These are phyloP conservation scores for Amylocarpus encephaloides DNA, from an alignment of 2,329 filamentous ascomycete genomes.

Conservation along the genomic window DNA sequence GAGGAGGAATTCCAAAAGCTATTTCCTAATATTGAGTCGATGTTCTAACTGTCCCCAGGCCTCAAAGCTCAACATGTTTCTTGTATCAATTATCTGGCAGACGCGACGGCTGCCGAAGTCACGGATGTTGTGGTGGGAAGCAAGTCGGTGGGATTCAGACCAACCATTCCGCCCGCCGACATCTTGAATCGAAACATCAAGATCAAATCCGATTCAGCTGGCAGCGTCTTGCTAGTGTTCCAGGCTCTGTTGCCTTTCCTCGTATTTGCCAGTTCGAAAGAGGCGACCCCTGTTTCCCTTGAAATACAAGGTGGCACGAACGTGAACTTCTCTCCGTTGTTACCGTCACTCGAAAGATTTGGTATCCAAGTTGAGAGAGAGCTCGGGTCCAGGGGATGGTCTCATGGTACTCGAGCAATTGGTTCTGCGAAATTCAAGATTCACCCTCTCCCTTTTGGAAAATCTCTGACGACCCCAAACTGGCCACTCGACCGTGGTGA, in stretches of 20 bases:
- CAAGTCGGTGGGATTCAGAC: constrained; percentile 31
- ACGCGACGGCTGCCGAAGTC: constrained; percentile 45
- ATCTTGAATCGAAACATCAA: constrained; percentile 37
- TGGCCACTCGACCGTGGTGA: constrained; percentile 28
- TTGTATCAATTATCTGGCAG: constrained; percentile 47
- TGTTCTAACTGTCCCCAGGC: constrained; percentile 33
- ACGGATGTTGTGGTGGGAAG: constrained; percentile 46
- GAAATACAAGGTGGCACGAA: constrained; percentile 55
- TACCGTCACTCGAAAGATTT: constrained; percentile 49
- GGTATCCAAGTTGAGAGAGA: constrained; percentile 41
- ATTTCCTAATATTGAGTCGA: background rate
- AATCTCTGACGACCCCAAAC: constrained; percentile 33
- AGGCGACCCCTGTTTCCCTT: constrained; percentile 40
- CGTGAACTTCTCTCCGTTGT: constrained; percentile 46
- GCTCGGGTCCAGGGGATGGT: constrained; percentile 46
- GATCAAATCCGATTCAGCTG: constrained; percentile 46
- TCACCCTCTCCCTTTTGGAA: constrained; percentile 35
- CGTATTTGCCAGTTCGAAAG: constrained; percentile 44
- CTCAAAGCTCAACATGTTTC: constrained; percentile 56
- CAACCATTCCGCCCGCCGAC: constrained; percentile 25
- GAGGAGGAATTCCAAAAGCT: constrained; percentile 14
- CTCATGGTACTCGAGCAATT: constrained; percentile 20
- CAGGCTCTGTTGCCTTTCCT: constrained; percentile 56
- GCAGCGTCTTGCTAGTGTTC: constrained; percentile 51
- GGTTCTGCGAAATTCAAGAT: constrained; percentile 40